Evolutionary conservation across 1,284 basidiomycete genomes (phyloP).

Genomic region (Cutaneotrichosporon arboriforme): DNA sequence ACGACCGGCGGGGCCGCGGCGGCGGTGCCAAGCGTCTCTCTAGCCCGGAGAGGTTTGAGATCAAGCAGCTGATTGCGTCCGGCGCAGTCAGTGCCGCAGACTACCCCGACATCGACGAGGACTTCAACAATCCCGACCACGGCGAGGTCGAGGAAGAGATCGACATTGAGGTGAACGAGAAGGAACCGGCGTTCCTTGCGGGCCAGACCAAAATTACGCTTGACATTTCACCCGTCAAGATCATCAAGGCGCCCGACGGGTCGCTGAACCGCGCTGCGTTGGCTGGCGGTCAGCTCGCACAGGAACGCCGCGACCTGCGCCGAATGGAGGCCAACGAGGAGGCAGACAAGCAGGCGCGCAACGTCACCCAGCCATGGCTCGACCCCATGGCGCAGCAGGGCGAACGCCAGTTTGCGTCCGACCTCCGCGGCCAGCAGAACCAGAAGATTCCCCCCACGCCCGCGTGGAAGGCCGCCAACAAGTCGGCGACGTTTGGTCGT

Average conservation of each 20-base stretch:
- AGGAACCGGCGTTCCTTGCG: conserved; percentile 91
- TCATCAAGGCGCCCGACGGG: conserved; percentile 90
- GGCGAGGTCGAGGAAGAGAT: conserved; percentile 90
- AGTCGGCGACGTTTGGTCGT: conserved; percentile 89
- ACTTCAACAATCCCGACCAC: conserved; percentile 68
- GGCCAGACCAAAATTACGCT: conserved; percentile 94
- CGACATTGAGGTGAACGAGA: conserved; percentile 94
- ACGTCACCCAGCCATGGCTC: conserved; percentile 92
- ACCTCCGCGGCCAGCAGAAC: conserved; percentile 61
- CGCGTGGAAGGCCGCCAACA: conserved; percentile 93
- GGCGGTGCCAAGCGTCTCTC: conserved; percentile 78
- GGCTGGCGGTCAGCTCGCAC: conserved; percentile 85
- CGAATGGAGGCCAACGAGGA: conserved; percentile 92
- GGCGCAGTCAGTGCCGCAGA: conserved; percentile 88
- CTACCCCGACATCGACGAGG: conserved; percentile 93
- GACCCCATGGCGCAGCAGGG: conserved; percentile 91
- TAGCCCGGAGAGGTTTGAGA: conserved; percentile 97
- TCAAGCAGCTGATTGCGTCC: conserved; percentile 96
- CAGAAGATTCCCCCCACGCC: conserved; percentile 60
- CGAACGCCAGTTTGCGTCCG: conserved; percentile 89
- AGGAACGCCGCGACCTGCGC: conserved; percentile 87
- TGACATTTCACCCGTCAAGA: conserved; percentile 94
- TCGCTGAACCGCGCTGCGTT: conserved; percentile 93
- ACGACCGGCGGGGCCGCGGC: conserved; percentile 58
- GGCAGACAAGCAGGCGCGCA: conserved; percentile 86